A percentile compares a stretch with the other conserved stretches of the same genome.
These are phyloP conservation scores for Mixia osmundae DNA, from an alignment of 1,284 basidiomycete genomes.

Conservation along the genomic window DNA sequence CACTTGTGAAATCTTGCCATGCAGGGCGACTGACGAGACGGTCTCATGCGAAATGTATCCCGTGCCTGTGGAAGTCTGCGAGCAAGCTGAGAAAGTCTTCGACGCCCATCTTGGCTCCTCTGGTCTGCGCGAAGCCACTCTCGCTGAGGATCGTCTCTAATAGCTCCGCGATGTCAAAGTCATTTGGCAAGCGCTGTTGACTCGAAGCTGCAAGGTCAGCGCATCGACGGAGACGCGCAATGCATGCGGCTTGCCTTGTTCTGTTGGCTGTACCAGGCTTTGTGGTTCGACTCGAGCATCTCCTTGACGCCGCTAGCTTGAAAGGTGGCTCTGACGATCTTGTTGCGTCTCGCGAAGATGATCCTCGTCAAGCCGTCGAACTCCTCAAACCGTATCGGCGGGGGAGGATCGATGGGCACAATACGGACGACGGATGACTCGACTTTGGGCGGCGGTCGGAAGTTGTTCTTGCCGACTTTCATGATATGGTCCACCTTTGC, in stretches of 20 bases:
- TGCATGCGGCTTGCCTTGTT: neutral
- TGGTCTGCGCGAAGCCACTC: constrained; percentile 39
- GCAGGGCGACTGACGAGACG: too few species aligned
- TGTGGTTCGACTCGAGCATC: constrained; percentile 82
- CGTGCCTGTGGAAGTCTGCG: constrained; percentile 55
- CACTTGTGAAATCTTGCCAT: too few species aligned
- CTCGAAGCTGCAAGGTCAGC: too few species aligned
- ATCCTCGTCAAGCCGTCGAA: constrained; percentile 86
- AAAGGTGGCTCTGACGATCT: constrained; percentile 66
- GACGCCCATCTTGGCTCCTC: constrained; percentile 62
- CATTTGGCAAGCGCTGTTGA: constrained; percentile 20
- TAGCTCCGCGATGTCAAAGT: constrained; percentile 41
- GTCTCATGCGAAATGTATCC: constrained; percentile 50
- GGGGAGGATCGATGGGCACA: constrained; percentile 80
- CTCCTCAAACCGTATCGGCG: constrained; percentile 85
- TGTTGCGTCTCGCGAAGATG: constrained; percentile 72
- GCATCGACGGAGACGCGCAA: too few species aligned
- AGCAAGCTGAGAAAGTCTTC: constrained; percentile 55
- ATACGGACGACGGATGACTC: constrained; percentile 81
- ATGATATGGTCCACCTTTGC: constrained; percentile 88
- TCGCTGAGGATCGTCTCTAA: constrained; percentile 53
- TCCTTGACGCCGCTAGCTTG: constrained; percentile 80
- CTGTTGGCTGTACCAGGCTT: constrained; percentile 55
- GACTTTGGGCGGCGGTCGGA: constrained; percentile 84
- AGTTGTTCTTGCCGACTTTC: constrained; percentile 90